Percentiles rank a stretch among this genome's conserved stretches.
Conservation (phyloP, 768 basidiomycete genomes). For the Dacryopinax spathularia region DNA sequence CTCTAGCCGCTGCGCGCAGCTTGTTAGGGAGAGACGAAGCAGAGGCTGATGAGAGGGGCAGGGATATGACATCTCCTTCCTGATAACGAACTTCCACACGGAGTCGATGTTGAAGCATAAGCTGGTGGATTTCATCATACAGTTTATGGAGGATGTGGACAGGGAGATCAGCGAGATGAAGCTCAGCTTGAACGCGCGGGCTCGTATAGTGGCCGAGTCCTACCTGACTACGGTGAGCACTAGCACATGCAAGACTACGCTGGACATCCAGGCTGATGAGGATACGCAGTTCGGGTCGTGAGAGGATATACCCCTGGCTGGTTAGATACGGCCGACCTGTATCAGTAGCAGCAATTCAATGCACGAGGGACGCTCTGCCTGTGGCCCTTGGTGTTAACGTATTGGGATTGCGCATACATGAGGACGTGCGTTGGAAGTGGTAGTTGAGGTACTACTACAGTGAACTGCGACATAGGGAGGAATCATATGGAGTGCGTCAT, state of each 20-base stretch:
- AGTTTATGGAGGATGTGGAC: conserved; percentile 99
- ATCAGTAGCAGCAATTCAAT: not conserved
- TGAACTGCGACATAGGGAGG: not conserved
- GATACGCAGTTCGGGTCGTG: not conserved
- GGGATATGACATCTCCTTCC: conserved; percentile 98
- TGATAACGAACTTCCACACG: conserved; percentile 91
- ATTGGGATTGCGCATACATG: not conserved
- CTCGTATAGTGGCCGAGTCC: conserved; percentile 93
- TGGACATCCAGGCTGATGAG: not conserved
- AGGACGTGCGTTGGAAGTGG: not conserved
- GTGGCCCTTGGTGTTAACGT: no score
- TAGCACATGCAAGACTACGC: not conserved
- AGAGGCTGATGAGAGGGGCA: conserved; percentile 22
- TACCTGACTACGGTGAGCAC: conserved; percentile 82
- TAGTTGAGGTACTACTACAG: not conserved
- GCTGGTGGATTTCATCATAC: conserved; percentile 98
- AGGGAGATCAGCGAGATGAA: conserved; percentile 99
- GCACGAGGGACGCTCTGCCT: not conserved
- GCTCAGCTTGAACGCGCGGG: conserved; percentile 85
- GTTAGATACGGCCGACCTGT: not conserved
- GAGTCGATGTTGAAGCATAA: conserved; percentile 99
- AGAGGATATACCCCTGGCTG: not conserved
- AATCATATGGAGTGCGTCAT: not conserved
- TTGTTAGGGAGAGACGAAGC: no score
- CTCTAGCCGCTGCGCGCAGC: not conserved